Evolutionary conservation across 768 basidiomycete genomes (phyloP), one percentile per base, ranked within the genome.

Genomic region (Xerocomellus dryophilus): DNA sequence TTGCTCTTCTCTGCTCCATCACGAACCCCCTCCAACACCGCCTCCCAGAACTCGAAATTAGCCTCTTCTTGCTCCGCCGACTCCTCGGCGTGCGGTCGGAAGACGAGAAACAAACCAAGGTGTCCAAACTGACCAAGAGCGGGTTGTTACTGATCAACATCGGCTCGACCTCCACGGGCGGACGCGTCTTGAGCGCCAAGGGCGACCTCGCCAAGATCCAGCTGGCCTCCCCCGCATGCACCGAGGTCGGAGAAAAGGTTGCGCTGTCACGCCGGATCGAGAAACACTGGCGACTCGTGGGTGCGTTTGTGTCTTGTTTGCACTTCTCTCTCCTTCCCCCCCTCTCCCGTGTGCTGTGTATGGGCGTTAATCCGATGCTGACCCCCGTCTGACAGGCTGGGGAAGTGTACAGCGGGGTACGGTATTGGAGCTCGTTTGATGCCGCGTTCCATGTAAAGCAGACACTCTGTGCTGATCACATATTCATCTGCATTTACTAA

Each of bases 61-160:
- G 84, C 62, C 78, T 95, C 61, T 99, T 98, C 86, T 77, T 98
- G 31, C 87, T 99, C 32, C 90, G 97, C 56, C 85, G 97, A 55
- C 76, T 98, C 50, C 83, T 98, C n/a, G 97, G 97, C 69, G 97
- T 99, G 58, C 94, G 95, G 73, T 93, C 94, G 21, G 96, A 98
- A 72, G 97, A 98, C 76, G 97, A 95, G 78, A 99, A 98, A 71
- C 92, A 95, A 70, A 97, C 97, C 20, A 99, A 95, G 73, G 91
- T 93, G 23, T 79, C 90, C 49, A 97, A 97, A 72, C 81, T 97
- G 42, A 80, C 84, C 54, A 96, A 95, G 74, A 88, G 87, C 72
- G 95, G 97, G 73, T 80, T 95, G 2, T 74, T 97, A 3, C 82
- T 98, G 57, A 95, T 99, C 78, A 98, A 98, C 76, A 98, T 99